A percentile compares a stretch with the other conserved stretches of the same genome.
Conservation (phyloP, 306 rosid genomes). For the Pyrus betulifolia region DNA sequence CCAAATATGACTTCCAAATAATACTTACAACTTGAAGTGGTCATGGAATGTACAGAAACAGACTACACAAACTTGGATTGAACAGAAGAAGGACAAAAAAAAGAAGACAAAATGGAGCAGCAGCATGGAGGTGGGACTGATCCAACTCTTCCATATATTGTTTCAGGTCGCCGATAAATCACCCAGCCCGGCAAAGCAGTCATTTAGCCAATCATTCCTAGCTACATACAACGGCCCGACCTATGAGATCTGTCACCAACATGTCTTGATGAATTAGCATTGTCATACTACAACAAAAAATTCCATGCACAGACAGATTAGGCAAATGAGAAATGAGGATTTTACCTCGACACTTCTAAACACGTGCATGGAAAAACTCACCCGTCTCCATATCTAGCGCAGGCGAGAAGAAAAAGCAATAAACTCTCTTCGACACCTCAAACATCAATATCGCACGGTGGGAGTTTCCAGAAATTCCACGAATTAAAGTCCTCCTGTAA, state of each 20-base stretch:
- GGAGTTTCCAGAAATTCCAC: slow-evolving; percentile 94
- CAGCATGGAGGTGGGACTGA: slow-evolving; percentile 1
- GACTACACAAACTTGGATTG: slow-evolving; percentile 4
- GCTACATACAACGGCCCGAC: slow-evolving; percentile 2
- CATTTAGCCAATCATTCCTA: slow-evolving; percentile 1
- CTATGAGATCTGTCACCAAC: slow-evolving; percentile 18
- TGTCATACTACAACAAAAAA: background rate
- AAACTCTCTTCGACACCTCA: slow-evolving; percentile 23
- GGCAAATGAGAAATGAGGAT: background rate
- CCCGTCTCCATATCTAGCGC: background rate
- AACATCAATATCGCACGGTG: slow-evolving; percentile 34
- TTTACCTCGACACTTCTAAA: slow-evolving; percentile 29
- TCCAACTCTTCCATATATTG: slow-evolving; percentile 16
- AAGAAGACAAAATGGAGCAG: background rate
- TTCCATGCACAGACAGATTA: background rate
- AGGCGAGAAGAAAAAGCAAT: background rate
- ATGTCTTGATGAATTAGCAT: background rate
- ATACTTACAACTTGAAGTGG: background rate
- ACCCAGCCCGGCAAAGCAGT: slow-evolving; percentile 2
- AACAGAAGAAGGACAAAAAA: background rate
- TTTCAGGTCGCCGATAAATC: slow-evolving; percentile 21
- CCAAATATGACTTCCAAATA: background rate
- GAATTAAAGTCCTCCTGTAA: slow-evolving; percentile 87
- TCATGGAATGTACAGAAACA: background rate
- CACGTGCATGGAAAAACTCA: slow-evolving; percentile 13